Percentiles rank a stretch among this genome's conserved stretches.
phyloP scores from a whole-genome alignment of 2,329 filamentous ascomycete species.

The Epichloe sp. region DNA sequence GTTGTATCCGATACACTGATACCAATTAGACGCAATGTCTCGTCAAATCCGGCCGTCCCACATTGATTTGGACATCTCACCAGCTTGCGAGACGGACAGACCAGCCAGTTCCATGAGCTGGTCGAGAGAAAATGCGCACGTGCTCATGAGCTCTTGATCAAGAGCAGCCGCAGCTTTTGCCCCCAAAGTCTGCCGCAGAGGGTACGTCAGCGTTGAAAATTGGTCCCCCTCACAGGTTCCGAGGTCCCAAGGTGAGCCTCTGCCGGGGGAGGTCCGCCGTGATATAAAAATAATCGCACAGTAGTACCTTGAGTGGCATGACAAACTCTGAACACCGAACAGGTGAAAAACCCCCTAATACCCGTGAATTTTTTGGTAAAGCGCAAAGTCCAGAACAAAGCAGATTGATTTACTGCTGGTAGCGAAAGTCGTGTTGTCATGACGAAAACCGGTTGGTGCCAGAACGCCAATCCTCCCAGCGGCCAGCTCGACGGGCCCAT shows the following conservation, averaged over 20 bases:
- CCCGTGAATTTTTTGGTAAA: not conserved
- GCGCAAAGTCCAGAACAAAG: not conserved
- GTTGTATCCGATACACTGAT: conserved; percentile 73
- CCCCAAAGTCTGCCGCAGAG: conserved; percentile 55
- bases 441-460: too few relatives aligned
- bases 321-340: not conserved
- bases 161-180: conserved; percentile 79
- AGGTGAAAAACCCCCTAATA: not conserved
- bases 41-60: not conserved
- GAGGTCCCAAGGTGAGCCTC: too few relatives aligned
- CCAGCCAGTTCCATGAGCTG: conserved; percentile 97
- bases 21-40: not conserved
- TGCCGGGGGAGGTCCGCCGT: not conserved
- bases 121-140: conserved; percentile 79
- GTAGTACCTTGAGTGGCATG: conserved; percentile 1
- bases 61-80: conserved; percentile 29
- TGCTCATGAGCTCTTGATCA: conserved; percentile 88
- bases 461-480: too few relatives aligned
- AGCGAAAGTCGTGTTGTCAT: not conserved
- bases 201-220: not conserved
- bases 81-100: conserved; percentile 80
- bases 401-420: too few relatives aligned
- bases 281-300: not conserved
- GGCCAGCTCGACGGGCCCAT: not conserved
- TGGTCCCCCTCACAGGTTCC: not conserved